Percentiles rank a stretch among this genome's conserved stretches.
Evolutionary conservation across 345 rosid species (phyloP).

Genomic region (Psidium guajava): DNA sequence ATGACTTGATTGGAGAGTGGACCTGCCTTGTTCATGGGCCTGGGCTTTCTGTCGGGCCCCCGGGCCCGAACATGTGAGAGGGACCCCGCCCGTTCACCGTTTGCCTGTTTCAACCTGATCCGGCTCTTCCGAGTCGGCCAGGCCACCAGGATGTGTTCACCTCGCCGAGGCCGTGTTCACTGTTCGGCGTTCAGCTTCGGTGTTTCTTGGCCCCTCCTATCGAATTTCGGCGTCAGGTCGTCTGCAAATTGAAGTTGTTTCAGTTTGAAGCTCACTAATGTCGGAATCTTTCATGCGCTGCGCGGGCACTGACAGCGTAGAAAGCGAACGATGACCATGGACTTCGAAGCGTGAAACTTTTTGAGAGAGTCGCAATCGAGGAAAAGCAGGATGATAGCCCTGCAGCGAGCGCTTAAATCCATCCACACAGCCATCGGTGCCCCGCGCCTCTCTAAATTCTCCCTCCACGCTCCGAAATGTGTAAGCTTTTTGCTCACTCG

Average conservation of each 20-base stretch:
- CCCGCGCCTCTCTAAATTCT: slow-evolving; percentile 41
- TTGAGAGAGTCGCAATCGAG: neutral
- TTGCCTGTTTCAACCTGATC: neutral
- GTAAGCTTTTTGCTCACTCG: slow-evolving; percentile 20
- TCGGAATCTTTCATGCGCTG: neutral
- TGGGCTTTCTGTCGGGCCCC: neutral
- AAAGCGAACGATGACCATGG: neutral
- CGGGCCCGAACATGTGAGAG: neutral
- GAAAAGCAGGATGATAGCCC: slow-evolving; percentile 4
- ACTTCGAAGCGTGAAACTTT: neutral
- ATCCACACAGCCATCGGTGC: slow-evolving; percentile 20
- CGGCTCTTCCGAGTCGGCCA: neutral
- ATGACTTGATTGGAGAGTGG: neutral
- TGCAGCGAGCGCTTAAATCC: slow-evolving; percentile 23
- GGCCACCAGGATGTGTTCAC: neutral
- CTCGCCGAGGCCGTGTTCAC: neutral
- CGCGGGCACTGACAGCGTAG: neutral
- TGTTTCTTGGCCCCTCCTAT: neutral
- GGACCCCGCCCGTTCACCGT: neutral
- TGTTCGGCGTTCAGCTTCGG: neutral
- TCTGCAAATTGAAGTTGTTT: neutral
- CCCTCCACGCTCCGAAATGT: slow-evolving; percentile 43
- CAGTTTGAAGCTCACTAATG: neutral
- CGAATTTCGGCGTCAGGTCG: neutral
- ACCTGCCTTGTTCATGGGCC: neutral